phyloP scores from a whole-genome alignment of 1,284 basidiomycete species.

The Cutaneotrichosporon dermatis region DNA sequence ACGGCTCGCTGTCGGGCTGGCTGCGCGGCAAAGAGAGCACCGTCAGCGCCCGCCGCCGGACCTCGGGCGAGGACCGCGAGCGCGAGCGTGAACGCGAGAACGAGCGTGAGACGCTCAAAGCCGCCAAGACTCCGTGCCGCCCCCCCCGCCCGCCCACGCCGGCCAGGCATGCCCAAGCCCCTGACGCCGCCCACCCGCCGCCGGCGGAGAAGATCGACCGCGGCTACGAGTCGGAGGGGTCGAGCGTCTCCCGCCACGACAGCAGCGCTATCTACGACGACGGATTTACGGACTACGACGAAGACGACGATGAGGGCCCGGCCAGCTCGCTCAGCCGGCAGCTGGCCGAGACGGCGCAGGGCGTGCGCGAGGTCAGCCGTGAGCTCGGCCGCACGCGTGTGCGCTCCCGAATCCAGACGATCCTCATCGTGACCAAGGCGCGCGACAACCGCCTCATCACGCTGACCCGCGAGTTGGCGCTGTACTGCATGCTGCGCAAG shows the following conservation, averaged over 20 bases:
- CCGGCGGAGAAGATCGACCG: constrained; percentile 4
- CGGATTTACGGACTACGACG: constrained; percentile 10
- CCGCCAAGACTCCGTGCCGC: not conserved
- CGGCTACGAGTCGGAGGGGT: constrained; percentile 40
- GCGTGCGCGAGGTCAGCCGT: constrained; percentile 97
- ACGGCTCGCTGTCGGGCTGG: constrained; percentile 46
- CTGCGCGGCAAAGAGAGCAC: constrained; percentile 26
- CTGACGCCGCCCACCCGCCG: constrained; percentile 9
- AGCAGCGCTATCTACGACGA: constrained; percentile 1
- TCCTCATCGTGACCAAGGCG: constrained; percentile 97
- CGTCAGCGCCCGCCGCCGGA: too few relatives aligned
- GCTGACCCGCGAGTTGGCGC: constrained; percentile 85
- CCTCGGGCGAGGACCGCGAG: not conserved
- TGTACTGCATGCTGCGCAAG: constrained; percentile 85
- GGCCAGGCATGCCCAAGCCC: constrained; percentile 4
- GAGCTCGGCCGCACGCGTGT: constrained; percentile 95
- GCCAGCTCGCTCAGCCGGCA: constrained; percentile 78
- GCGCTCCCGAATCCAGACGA: constrained; percentile 81
- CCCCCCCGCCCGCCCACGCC: not conserved
- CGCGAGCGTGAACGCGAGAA: not conserved
- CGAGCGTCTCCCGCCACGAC: constrained; percentile 20
- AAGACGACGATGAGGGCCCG: constrained; percentile 53
- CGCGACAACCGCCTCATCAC: constrained; percentile 94
- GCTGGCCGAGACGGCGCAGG: constrained; percentile 92
- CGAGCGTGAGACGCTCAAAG: not conserved